Evolutionary conservation across 768 basidiomycete species (phyloP).

Genomic region (Xerocomus potaroensis): DNA sequence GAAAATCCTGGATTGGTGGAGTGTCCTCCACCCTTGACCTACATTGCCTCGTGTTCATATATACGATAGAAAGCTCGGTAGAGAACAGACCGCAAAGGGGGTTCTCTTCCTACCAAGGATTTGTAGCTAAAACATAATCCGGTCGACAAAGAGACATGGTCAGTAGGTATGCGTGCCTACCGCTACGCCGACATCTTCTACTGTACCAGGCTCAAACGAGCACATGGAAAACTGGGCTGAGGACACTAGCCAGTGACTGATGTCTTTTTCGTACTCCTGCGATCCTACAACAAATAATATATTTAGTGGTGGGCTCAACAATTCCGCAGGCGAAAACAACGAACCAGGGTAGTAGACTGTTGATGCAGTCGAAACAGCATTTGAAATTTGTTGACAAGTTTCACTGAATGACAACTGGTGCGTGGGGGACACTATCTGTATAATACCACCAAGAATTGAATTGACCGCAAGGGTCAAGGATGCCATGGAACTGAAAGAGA

Average conservation of each 20-base stretch:
- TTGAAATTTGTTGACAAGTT: constrained; percentile 36
- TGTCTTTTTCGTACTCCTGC: constrained; percentile 37
- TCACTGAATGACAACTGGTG: background rate
- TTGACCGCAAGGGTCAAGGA: background rate
- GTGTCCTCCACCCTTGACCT: constrained; percentile 64
- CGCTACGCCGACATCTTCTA: constrained; percentile 45
- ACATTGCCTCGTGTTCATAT: background rate
- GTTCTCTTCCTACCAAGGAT: constrained; percentile 41
- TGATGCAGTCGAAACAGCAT: constrained; percentile 39
- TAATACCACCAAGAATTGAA: background rate
- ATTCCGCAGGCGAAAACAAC: background rate
- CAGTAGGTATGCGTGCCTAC: constrained; percentile 27
- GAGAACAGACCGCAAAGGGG: constrained; percentile 13
- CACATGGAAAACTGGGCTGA: constrained; percentile 43
- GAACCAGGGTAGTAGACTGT: constrained; percentile 45
- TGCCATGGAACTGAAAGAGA: background rate
- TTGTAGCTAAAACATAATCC: background rate
- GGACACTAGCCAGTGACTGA: constrained; percentile 46
- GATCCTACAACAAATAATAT: background rate
- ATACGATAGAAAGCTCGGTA: too few species aligned
- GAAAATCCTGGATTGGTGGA: constrained; percentile 49
- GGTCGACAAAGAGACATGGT: background rate
- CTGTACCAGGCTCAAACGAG: constrained; percentile 53
- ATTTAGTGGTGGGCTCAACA: background rate
- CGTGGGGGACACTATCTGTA: background rate